phyloP scores from a whole-genome alignment of 2,329 filamentous ascomycete species.

The Claviceps spartinae region DNA sequence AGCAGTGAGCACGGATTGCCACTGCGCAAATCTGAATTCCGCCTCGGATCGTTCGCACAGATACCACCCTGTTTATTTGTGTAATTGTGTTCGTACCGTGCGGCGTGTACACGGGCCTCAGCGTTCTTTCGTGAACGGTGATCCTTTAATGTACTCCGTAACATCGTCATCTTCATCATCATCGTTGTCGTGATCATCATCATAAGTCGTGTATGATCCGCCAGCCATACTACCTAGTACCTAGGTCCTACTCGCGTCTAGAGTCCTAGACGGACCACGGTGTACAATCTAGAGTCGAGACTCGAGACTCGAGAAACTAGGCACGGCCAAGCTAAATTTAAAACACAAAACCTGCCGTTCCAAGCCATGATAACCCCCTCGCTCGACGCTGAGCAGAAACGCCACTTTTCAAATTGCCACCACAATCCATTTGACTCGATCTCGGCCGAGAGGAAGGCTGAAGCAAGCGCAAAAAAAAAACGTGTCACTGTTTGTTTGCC shows the following conservation, averaged over 20 bases:
- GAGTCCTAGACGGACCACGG: too few relatives aligned
- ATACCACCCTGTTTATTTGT: too few relatives aligned
- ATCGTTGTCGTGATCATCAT: background rate
- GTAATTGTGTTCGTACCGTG: too few relatives aligned
- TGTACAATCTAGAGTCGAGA: too few relatives aligned
- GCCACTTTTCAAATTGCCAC: background rate
- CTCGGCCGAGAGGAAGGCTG: background rate
- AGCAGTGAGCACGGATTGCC: too few relatives aligned
- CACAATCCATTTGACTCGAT: background rate
- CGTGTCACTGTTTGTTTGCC: background rate
- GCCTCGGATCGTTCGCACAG: too few relatives aligned
- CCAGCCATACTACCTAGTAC: too few relatives aligned
- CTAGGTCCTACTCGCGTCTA: too few relatives aligned
- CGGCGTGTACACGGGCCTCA: too few relatives aligned
- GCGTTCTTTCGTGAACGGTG: background rate
- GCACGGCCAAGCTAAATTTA: background rate
- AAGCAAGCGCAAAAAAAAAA: background rate
- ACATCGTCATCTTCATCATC: background rate
- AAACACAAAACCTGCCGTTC: background rate
- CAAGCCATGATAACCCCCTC: background rate
- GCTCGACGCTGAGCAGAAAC: background rate
- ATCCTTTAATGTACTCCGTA: background rate
- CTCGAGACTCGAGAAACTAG: too few relatives aligned
- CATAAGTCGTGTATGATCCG: background rate
- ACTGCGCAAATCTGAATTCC: too few relatives aligned